Conservation (phyloP, 1,284 basidiomycete genomes). For the Ustilago crameri region DNA sequence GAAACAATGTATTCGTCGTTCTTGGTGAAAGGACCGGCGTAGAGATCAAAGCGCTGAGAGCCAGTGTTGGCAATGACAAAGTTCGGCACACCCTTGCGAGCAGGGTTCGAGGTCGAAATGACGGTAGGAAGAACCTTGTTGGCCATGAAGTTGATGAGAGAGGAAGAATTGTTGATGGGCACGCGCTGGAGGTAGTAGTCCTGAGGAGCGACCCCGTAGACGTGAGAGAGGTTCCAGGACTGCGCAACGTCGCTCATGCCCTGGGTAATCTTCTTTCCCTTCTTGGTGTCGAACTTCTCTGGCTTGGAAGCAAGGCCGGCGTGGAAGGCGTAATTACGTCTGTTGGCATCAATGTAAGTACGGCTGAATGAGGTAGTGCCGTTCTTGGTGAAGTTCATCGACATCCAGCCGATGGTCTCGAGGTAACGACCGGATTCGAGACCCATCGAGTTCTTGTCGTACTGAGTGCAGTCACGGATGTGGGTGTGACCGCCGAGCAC, state of each 20-base stretch:
- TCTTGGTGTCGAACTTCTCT: slow-evolving; percentile 49
- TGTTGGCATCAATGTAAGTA: slow-evolving; percentile 71
- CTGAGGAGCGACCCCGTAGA: slow-evolving; percentile 57
- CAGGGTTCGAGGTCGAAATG: slow-evolving; percentile 57
- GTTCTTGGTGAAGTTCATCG: slow-evolving; percentile 44
- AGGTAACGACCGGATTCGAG: slow-evolving; percentile 63
- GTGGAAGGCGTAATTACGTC: slow-evolving; percentile 65
- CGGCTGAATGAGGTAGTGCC: slow-evolving; percentile 67
- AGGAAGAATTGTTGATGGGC: slow-evolving; percentile 40
- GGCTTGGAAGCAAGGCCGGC: slow-evolving; percentile 41
- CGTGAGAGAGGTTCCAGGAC: slow-evolving; percentile 58
- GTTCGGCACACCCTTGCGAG: slow-evolving; percentile 46
- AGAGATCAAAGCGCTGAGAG: slow-evolving; percentile 62
- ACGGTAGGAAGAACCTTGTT: slow-evolving; percentile 62
- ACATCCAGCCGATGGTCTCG: slow-evolving; percentile 51
- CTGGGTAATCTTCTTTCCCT: slow-evolving; percentile 51
- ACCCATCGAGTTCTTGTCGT: slow-evolving; percentile 55
- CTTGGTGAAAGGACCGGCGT: slow-evolving; percentile 59
- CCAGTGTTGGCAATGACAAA: slow-evolving; percentile 62
- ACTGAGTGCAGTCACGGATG: slow-evolving; percentile 61
- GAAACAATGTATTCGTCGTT: slow-evolving; percentile 65
- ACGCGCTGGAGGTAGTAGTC: slow-evolving; percentile 65
- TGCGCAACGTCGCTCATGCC: slow-evolving; percentile 53
- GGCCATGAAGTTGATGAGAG: slow-evolving; percentile 59
- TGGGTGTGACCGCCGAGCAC: slow-evolving; percentile 64